Conservation (phyloP, 306 rosid genomes). For the Cicer yamashitae region DNA sequence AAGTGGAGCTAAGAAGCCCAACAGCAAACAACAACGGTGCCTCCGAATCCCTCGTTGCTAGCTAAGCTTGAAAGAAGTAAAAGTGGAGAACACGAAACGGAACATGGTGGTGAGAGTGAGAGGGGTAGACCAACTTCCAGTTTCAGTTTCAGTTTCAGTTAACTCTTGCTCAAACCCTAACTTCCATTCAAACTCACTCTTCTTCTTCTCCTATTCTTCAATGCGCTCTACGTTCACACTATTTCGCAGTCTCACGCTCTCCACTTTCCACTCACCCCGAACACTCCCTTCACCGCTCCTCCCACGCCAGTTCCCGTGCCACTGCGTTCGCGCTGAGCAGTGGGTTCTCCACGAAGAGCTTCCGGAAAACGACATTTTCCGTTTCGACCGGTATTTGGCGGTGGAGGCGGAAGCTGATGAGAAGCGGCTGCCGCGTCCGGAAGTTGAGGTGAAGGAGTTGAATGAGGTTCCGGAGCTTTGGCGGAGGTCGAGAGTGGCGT, state of each 20-base stretch:
- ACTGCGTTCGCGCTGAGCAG: constrained; percentile 3
- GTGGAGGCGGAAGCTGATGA: constrained; percentile 7
- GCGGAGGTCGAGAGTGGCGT: constrained; percentile 60
- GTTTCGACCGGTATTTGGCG: constrained; percentile 28
- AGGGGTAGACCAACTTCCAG: constrained; percentile 6
- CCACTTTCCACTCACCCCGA: constrained; percentile 8
- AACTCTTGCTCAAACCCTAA: constrained; percentile 34
- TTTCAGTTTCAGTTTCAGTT: constrained; percentile 2
- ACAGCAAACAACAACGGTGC: too few relatives aligned
- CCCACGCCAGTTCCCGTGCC: constrained; percentile 25
- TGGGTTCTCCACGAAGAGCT: neutral
- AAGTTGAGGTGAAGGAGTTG: constrained; percentile 54
- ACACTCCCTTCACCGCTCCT: constrained; percentile 8
- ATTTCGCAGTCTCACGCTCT: constrained; percentile 29
- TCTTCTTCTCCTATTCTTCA: constrained; percentile 1
- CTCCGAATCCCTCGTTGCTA: too few relatives aligned
- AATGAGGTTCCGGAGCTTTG: constrained; percentile 55
- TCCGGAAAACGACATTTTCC: constrained; percentile 26
- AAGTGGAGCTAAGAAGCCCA: too few relatives aligned
- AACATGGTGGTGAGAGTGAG: constrained; percentile 1
- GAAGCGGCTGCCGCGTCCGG: constrained; percentile 43
- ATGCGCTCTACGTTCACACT: constrained; percentile 44
- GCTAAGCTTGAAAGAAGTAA: too few relatives aligned
- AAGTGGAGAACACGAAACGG: neutral
- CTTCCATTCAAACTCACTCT: neutral